Evolutionary conservation across 805 yeast genomes (phyloP).

Genomic region (Suhomyces vadensis): DNA sequence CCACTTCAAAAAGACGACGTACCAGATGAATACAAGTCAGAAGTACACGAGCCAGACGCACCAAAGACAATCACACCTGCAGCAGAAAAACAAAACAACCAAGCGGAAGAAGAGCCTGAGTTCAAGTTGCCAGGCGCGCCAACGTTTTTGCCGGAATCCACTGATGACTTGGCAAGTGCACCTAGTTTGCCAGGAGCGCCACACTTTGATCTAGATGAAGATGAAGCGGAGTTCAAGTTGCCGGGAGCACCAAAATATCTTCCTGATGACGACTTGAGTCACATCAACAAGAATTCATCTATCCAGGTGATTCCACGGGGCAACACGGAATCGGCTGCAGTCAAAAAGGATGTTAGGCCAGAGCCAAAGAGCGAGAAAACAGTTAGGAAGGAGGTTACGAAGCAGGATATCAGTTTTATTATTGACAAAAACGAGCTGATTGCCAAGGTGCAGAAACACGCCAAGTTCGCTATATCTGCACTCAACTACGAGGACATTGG

Average conservation of each 20-base stretch:
- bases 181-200: conserved; percentile 39
- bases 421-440: conserved; percentile 58
- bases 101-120: conserved; percentile 24
- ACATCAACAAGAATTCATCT: conserved; percentile 38
- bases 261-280: conserved; percentile 40
- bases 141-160: conserved; percentile 3
- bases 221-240: conserved; percentile 23
- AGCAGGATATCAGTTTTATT: conserved; percentile 48
- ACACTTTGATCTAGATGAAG: conserved; percentile 31
- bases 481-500: conserved; percentile 71
- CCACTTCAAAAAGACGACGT: conserved; percentile 1
- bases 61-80: conserved; percentile 29
- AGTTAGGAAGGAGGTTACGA: conserved; percentile 9
- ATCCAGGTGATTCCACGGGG: conserved; percentile 37
- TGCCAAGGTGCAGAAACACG: conserved; percentile 61
- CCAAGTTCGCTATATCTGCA: conserved; percentile 78
- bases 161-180: conserved; percentile 6
- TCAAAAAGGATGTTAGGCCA: neutral
- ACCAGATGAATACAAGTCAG: neutral
- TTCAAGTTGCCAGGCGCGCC: conserved; percentile 25
- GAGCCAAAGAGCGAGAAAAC: neutral
- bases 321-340: neutral
- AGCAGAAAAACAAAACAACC: too few species aligned
- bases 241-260: conserved; percentile 46
- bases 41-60: neutral